These are phyloP conservation scores for Seminavis robusta DNA, from an alignment of 108 stramenopile species.

Conservation along the genomic window DNA sequence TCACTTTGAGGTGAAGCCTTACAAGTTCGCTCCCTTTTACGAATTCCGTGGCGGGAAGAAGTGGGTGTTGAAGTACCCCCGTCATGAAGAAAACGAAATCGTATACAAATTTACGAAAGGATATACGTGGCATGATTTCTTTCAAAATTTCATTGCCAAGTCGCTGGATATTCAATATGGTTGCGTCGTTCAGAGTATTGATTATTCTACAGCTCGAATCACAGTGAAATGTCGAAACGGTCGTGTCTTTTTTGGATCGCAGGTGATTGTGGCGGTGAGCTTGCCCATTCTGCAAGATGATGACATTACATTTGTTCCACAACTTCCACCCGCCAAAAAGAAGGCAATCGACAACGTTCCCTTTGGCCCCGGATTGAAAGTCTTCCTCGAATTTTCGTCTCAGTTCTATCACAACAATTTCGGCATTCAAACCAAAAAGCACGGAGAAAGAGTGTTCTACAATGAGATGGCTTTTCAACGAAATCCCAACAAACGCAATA, in stretches of 20 bases:
- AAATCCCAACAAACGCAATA: too few species aligned
- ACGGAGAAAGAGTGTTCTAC: too few species aligned
- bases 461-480: too few species aligned
- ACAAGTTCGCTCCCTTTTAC: too few species aligned
- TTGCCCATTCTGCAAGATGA: slow-evolving; percentile 6
- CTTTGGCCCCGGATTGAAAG: slow-evolving; percentile 4
- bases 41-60: too few species aligned
- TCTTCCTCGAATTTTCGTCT: slow-evolving; percentile 9
- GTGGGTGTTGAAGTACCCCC: too few species aligned
- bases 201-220: too few species aligned
- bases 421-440: too few species aligned
- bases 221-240: too few species aligned
- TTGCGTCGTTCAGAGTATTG: not conserved
- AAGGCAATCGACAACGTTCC: slow-evolving; percentile 8
- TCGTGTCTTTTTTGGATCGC: not conserved
- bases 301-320: slow-evolving; percentile 14
- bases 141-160: not conserved
- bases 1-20: too few species aligned
- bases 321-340: not conserved
- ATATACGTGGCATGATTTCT: slow-evolving; percentile 6
- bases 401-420: slow-evolving; percentile 19
- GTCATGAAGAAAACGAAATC: too few species aligned
- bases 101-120: too few species aligned
- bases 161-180: not conserved
- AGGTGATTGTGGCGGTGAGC: slow-evolving; percentile 12